Conservation (phyloP, 2,329 filamentous ascomycete species). For the Aspergillus jensenii region DNA sequence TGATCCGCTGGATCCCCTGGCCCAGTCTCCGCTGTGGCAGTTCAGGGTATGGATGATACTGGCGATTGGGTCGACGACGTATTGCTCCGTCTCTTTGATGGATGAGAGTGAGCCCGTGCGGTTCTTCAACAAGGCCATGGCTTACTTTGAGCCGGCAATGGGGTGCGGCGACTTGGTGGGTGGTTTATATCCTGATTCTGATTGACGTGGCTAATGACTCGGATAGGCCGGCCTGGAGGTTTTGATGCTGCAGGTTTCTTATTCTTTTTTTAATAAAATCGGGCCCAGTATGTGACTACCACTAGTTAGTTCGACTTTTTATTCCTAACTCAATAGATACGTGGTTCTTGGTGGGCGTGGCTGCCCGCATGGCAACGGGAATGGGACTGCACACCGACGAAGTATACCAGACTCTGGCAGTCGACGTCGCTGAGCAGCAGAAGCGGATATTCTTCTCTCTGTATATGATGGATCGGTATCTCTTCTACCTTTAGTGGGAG, state of each 20-base stretch:
- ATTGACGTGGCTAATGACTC: neutral
- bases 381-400: constrained; percentile 44
- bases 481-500: neutral
- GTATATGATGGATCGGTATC: constrained; percentile 51
- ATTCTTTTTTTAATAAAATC: constrained; percentile 51
- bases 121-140: constrained; percentile 48
- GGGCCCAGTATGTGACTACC: constrained; percentile 41
- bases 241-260: constrained; percentile 49
- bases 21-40: constrained; percentile 34
- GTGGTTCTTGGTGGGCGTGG: constrained; percentile 49
- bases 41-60: constrained; percentile 53
- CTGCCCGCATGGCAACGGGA: constrained; percentile 46
- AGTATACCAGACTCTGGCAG: constrained; percentile 34
- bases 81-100: constrained; percentile 43
- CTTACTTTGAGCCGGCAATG: constrained; percentile 42
- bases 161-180: constrained; percentile 42
- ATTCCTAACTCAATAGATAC: constrained; percentile 33
- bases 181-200: neutral
- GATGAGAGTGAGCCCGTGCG: constrained; percentile 46
- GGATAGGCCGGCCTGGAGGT: constrained; percentile 44
- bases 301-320: neutral
- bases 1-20: constrained; percentile 28
- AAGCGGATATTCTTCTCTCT: constrained; percentile 50
- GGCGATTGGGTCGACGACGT: constrained; percentile 49
- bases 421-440: constrained; percentile 36